These are phyloP conservation scores for Aspergillus bridgeri DNA, from an alignment of 495 filamentous ascomycete species.

Conservation along the genomic window DNA sequence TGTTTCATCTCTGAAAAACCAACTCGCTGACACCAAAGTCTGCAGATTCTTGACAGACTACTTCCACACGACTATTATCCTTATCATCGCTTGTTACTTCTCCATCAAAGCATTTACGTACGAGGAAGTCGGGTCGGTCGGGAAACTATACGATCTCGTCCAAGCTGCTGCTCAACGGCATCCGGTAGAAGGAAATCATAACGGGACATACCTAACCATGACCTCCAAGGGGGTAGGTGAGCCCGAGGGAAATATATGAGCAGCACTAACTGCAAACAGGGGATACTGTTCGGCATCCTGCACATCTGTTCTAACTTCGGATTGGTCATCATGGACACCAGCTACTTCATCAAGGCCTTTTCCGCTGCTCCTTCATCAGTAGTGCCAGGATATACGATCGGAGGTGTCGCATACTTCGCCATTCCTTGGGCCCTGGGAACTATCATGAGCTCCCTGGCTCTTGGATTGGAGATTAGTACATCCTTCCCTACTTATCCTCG, in stretches of 20 bases:
- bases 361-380: constrained; percentile 35
- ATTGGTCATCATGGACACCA: constrained; percentile 44
- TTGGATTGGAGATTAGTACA: constrained; percentile 38
- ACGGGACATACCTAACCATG: constrained; percentile 50
- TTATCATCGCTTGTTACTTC: constrained; percentile 47
- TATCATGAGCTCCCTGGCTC: constrained; percentile 37
- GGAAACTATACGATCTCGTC: constrained; percentile 45
- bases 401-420: constrained; percentile 42
- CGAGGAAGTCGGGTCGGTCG: constrained; percentile 38
- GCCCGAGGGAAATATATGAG: background rate
- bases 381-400: constrained; percentile 44
- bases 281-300: constrained; percentile 43
- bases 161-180: constrained; percentile 37
- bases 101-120: constrained; percentile 42
- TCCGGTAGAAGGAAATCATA: constrained; percentile 44
- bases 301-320: constrained; percentile 42
- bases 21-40: constrained; percentile 6
- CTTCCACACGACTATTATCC: constrained; percentile 44
- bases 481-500: constrained; percentile 43
- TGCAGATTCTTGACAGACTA: constrained; percentile 43
- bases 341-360: constrained; percentile 48
- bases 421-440: constrained; percentile 45
- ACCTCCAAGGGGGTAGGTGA: constrained; percentile 39
- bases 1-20: constrained; percentile 13
- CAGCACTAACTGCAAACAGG: constrained; percentile 18